Evolutionary conservation across 1,139 yeast genomes (phyloP).

Genomic region (Suhomyces wounanorum): DNA sequence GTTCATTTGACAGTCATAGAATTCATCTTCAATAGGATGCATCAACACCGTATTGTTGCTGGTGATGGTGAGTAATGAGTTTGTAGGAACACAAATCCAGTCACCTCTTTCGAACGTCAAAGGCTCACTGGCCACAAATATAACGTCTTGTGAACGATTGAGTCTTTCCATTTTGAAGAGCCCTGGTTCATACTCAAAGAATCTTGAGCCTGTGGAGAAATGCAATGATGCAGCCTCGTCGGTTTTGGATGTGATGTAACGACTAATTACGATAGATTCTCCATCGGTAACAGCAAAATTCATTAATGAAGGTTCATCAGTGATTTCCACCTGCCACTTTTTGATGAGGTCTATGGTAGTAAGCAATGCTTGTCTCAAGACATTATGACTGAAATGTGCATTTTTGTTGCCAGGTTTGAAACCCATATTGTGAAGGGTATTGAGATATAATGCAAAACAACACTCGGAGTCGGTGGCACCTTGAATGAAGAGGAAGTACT

Average conservation of each 20-base stretch:
- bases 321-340: conserved; percentile 55
- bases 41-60: conserved; percentile 77
- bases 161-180: conserved; percentile 92
- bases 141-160: conserved; percentile 89
- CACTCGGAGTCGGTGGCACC: conserved; percentile 97
- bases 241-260: conserved; percentile 84
- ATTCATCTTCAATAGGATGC: conserved; percentile 91
- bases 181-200: conserved; percentile 86
- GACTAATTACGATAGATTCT: conserved; percentile 77
- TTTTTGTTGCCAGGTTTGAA: conserved; percentile 55
- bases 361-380: conserved; percentile 67
- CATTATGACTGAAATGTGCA: conserved; percentile 49
- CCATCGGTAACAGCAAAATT: conserved; percentile 98
- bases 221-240: conserved; percentile 97
- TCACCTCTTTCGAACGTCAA: conserved; percentile 94
- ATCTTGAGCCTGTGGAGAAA: conserved; percentile 90
- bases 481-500: conserved; percentile 76
- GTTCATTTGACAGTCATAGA: conserved; percentile 66
- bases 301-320: conserved; percentile 76
- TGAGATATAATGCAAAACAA: conserved; percentile 85
- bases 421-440: conserved; percentile 75
- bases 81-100: conserved; percentile 97
- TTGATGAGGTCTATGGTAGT: conserved; percentile 74
- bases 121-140: conserved; percentile 97
- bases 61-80: conserved; percentile 79